phyloP scores from a whole-genome alignment of 2,329 filamentous ascomycete species.

The Aspergillus sp. region DNA sequence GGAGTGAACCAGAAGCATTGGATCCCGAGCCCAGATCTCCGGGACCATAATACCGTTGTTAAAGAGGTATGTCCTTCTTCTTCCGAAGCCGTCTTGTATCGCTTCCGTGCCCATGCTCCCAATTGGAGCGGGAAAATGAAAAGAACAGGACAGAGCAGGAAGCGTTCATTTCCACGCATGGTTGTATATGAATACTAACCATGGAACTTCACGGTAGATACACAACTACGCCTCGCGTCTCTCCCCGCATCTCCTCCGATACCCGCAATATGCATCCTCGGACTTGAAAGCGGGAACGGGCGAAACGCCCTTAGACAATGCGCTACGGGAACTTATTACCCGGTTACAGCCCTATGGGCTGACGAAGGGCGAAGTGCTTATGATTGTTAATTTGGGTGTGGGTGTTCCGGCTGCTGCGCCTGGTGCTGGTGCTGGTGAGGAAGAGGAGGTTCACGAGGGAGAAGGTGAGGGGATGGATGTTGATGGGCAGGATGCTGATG shows the following conservation, averaged over 20 bases:
- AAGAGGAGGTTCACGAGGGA: not conserved
- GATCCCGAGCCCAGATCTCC: conserved; percentile 43
- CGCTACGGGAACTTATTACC: conserved; percentile 38
- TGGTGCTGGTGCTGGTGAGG: conserved; percentile 20
- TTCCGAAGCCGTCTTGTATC: not conserved
- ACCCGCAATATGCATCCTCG: conserved; percentile 33
- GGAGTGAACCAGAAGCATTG: conserved; percentile 35
- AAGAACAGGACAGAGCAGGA: too few relatives aligned
- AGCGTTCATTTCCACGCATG: too few relatives aligned
- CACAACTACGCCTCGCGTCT: conserved; percentile 44
- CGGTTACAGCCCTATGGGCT: conserved; percentile 41
- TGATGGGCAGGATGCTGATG: conserved; percentile 16
- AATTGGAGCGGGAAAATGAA: too few relatives aligned
- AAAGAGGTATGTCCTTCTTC: conserved; percentile 39
- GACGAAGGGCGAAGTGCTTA: conserved; percentile 49
- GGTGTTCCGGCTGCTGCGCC: conserved; percentile 22
- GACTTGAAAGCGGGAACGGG: not conserved
- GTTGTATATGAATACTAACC: not conserved
- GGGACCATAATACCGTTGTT: conserved; percentile 47
- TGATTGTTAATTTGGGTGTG: conserved; percentile 47
- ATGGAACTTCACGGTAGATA: conserved; percentile 27
- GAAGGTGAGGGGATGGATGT: conserved; percentile 36
- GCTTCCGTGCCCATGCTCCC: not conserved
- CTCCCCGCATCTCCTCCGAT: conserved; percentile 40
- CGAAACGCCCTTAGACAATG: conserved; percentile 35